These are phyloP conservation scores for Linnemannia schmuckeri DNA, from an alignment of 192 early-diverging fungal species.

Conservation along the genomic window DNA sequence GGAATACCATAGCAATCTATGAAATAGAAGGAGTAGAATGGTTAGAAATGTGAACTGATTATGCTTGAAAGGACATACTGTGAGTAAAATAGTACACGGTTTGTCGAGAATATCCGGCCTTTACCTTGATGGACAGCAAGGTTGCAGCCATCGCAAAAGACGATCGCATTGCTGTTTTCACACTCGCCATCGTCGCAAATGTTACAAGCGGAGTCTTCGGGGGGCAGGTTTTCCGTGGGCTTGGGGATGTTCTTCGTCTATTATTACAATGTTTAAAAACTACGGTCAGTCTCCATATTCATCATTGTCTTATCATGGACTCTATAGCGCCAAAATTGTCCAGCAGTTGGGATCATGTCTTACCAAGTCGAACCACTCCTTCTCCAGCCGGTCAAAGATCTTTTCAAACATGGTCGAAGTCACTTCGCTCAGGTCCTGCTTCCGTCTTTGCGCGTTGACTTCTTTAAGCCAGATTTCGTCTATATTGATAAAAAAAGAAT, in stretches of 20 bases:
- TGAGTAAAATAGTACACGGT: not conserved
- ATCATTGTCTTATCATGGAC: not conserved
- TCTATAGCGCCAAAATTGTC: not conserved
- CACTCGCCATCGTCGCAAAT: slow-evolving; percentile 99
- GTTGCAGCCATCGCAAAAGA: slow-evolving; percentile 99
- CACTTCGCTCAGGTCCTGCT: slow-evolving; percentile 64
- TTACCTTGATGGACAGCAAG: slow-evolving; percentile 97
- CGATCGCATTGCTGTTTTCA: slow-evolving; percentile 99
- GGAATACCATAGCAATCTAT: slow-evolving; percentile 98
- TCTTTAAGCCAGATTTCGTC: slow-evolving; percentile 82
- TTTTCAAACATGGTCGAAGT: slow-evolving; percentile 81
- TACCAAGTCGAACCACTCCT: slow-evolving; percentile 97
- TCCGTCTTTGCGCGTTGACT: slow-evolving; percentile 75
- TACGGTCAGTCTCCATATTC: not conserved
- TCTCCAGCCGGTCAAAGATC: slow-evolving; percentile 92
- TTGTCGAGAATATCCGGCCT: not conserved
- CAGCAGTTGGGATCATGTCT: not conserved
- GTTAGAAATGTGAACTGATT: not conserved
- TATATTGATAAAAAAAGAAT: slow-evolving; percentile 23
- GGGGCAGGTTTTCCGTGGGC: slow-evolving; percentile 66
- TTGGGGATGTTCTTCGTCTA: slow-evolving; percentile 88
- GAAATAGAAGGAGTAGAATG: not conserved
- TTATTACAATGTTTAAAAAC: not conserved
- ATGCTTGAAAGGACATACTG: not conserved
- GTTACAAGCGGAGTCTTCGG: slow-evolving; percentile 90